These are phyloP conservation scores for Phialophora chinensis DNA, from an alignment of 2,329 filamentous ascomycete species.

Conservation along the genomic window DNA sequence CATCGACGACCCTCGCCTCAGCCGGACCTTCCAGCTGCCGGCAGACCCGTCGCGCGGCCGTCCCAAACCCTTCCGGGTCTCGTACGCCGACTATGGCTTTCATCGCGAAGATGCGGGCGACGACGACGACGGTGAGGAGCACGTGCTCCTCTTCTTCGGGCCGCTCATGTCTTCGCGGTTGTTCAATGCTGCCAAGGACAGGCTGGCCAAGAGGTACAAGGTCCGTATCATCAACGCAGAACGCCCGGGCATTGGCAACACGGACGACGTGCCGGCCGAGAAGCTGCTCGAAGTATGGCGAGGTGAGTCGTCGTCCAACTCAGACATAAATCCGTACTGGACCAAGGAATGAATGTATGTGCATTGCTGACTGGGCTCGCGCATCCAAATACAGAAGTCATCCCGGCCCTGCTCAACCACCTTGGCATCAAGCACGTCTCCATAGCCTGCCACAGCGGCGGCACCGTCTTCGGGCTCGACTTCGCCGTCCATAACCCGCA, in stretches of 20 bases:
- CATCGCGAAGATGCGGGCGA: conserved; percentile 1
- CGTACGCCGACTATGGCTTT: conserved; percentile 12
- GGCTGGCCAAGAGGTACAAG: conserved; percentile 10
- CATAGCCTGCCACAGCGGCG: conserved; percentile 18
- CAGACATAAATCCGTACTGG: not conserved
- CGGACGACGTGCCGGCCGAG: conserved; percentile 10
- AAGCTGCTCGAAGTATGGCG: conserved; percentile 9
- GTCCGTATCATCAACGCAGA: conserved; percentile 5
- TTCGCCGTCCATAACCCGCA: conserved; percentile 13
- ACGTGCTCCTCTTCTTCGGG: conserved; percentile 7
- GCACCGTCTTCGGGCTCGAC: conserved; percentile 21
- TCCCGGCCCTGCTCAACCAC: conserved; percentile 17
- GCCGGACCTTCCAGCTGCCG: conserved; percentile 8
- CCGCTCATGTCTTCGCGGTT: conserved; percentile 8
- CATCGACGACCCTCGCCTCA: conserved; percentile 6
- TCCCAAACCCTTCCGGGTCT: not conserved
- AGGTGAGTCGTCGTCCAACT: conserved; percentile 6
- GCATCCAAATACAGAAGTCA: not conserved
- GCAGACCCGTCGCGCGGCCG: conserved; percentile 8
- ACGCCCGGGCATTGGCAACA: conserved; percentile 7
- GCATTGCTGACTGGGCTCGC: not conserved
- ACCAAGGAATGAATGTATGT: too few species aligned
- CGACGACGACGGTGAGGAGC: conserved; percentile 6
- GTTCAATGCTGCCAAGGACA: conserved; percentile 5
- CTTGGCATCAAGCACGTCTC: conserved; percentile 19